Conservation (phyloP, 345 rosid genomes). For the Carallia brachiata region DNA sequence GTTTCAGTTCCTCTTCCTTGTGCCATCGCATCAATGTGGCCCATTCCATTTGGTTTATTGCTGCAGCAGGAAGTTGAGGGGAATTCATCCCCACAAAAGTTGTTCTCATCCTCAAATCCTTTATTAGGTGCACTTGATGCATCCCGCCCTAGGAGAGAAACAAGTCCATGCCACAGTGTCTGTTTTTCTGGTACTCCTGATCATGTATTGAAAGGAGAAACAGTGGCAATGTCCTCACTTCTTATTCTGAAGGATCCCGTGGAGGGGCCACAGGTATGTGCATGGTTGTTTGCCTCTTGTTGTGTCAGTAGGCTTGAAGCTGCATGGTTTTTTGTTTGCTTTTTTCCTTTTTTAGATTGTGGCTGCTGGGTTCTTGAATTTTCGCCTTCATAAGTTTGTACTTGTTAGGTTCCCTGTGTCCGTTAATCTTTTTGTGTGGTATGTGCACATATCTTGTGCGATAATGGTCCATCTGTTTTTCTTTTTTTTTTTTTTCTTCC, state of each 20-base stretch:
- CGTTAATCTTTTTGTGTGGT: no score
- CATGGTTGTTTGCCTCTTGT: constrained; percentile 4
- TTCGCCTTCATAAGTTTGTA: constrained; percentile 7
- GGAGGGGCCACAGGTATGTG: constrained; percentile 77
- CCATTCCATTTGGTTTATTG: constrained; percentile 86
- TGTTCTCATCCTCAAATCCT: constrained; percentile 53
- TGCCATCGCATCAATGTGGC: constrained; percentile 75
- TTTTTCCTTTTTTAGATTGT: neutral
- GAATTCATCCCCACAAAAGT: constrained; percentile 35
- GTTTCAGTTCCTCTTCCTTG: constrained; percentile 67
- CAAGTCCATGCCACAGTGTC: constrained; percentile 43
- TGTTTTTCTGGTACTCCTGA: constrained; percentile 40
- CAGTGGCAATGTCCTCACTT: constrained; percentile 57
- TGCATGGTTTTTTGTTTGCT: neutral
- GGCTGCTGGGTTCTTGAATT: neutral
- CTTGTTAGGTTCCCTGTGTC: constrained; percentile 1
- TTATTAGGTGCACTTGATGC: constrained; percentile 52
- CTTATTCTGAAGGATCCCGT: constrained; percentile 72
- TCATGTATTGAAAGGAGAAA: constrained; percentile 44
- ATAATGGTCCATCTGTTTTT: neutral
- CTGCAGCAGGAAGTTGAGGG: constrained; percentile 68
- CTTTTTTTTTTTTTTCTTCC: constrained; percentile 5
- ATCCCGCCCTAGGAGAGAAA: constrained; percentile 57
- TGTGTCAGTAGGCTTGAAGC: neutral
- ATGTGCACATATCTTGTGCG: neutral